Evolutionary conservation across 2,329 filamentous ascomycete species (phyloP).

Genomic region (Zymoseptoria tritici): DNA sequence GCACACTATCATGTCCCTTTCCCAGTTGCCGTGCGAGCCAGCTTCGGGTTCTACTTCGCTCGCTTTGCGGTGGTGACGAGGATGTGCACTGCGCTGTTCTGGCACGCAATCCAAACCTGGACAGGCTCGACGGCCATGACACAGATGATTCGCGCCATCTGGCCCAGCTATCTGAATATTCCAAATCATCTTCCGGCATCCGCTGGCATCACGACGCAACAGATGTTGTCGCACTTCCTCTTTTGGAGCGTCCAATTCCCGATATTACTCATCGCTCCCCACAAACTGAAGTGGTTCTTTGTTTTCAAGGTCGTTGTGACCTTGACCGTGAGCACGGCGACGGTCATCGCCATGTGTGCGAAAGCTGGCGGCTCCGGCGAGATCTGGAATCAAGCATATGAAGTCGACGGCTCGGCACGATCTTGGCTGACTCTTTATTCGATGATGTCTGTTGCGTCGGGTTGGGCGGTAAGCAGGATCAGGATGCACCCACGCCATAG

Average conservation of each 20-base stretch:
- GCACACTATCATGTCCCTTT: conserved; percentile 48
- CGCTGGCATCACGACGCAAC: conserved; percentile 50
- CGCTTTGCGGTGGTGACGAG: conserved; percentile 49
- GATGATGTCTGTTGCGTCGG: conserved; percentile 26
- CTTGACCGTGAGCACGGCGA: conserved; percentile 46
- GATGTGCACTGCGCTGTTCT: conserved; percentile 50
- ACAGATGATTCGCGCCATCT: conserved; percentile 50
- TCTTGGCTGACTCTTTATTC: conserved; percentile 24
- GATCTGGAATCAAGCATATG: conserved; percentile 26
- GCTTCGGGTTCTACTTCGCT: conserved; percentile 52
- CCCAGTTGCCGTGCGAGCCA: conserved; percentile 48
- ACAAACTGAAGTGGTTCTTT: conserved; percentile 41
- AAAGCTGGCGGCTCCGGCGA: conserved; percentile 26
- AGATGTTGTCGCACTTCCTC: conserved; percentile 51
- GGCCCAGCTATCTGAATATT: conserved; percentile 49
- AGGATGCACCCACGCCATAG: no score
- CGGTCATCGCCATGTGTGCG: conserved; percentile 30
- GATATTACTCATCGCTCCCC: conserved; percentile 45
- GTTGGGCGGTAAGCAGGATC: conserved; percentile 11
- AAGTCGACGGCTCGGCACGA: conserved; percentile 19
- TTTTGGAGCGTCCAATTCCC: conserved; percentile 51
- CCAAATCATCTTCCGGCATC: conserved; percentile 45
- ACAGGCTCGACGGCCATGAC: conserved; percentile 51
- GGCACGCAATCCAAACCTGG: conserved; percentile 60
- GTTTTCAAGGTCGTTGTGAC: conserved; percentile 35